Base-by-base conservation (phyloP, 805 yeast species). In the Kodamaea restingae region DNA sequence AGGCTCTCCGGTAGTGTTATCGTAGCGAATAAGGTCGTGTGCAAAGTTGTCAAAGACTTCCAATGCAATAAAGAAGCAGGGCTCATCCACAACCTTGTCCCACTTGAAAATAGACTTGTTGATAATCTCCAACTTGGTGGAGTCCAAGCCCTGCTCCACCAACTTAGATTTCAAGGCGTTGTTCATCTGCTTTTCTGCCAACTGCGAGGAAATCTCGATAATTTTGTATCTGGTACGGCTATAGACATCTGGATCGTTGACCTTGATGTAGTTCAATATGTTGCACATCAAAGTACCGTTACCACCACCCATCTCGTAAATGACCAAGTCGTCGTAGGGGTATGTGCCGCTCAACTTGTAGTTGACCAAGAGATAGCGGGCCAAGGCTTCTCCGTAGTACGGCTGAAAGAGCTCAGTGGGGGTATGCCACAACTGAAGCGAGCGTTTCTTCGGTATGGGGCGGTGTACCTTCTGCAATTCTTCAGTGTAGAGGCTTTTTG, bases 291-390 rank as follows among this genome's bases (percentile, higher is more conserved):
- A 60, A 0, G 95, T 86, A 30, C 95, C 95, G 52, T 87, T 87
- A 48, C 95, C 95, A 15, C 88, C 95, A 43, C 95, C 96, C 71
- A 85, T 77, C 60, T 88, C 96, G 60, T 86, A 88, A 18, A 87
- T 84, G 5, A 78, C 71, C 34, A 91, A 64, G 53, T 85, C 88
- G 30, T 73, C 69, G 51, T 81, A 80, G 1, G 90, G 91, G 49
- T 78, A 83, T 30, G 74, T 63, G 3, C 65, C 65, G 46, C 81
- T 80, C 48, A 80, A 62, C 57, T 80, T 79, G 55, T 82, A 84
- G 55, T 84, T 81, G 7, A 79, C 81, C 39, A 87, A 61, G 14
- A 90, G 62, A 60, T 87, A 84, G 39, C 90, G 66, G 0, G 96
- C 96, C 41, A 91, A 63, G 0, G 95, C 88, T 56, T 84, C 85